Conservation (phyloP, 1,139 yeast species). For the Saccharomyces hybrid region DNA sequence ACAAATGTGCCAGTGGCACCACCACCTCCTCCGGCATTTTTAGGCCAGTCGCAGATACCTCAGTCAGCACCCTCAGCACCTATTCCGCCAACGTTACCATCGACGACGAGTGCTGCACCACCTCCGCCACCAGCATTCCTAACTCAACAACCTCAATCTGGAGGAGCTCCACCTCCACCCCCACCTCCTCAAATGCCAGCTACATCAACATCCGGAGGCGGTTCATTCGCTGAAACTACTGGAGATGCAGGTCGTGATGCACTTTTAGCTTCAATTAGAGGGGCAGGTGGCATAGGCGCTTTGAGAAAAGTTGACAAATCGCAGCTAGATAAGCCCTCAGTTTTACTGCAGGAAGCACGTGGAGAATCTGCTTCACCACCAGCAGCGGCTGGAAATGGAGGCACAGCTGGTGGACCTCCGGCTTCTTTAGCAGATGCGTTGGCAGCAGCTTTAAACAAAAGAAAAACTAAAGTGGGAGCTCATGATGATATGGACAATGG, state of each 20-base stretch:
- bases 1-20: constrained; percentile 17
- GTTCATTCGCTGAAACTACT: constrained; percentile 32
- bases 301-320: constrained; percentile 75
- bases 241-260: constrained; percentile 70
- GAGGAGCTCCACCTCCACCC: constrained; percentile 29
- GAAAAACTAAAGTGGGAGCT: constrained; percentile 75
- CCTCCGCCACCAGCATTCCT: constrained; percentile 27
- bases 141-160: constrained; percentile 10
- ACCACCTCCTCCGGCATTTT: constrained; percentile 10
- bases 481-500: constrained; percentile 81
- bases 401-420: constrained; percentile 36
- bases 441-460: constrained; percentile 73
- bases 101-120: constrained; percentile 14
- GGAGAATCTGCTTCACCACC: constrained; percentile 37
- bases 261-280: constrained; percentile 75
- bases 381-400: constrained; percentile 33
- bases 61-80: constrained; percentile 8
- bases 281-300: constrained; percentile 64
- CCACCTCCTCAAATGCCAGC: constrained; percentile 35
- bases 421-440: constrained; percentile 72
- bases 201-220: constrained; percentile 33
- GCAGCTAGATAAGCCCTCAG: constrained; percentile 73
- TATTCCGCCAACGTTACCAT: constrained; percentile 9
- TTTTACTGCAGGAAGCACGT: constrained; percentile 58
- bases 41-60: background rate